phyloP scores from a whole-genome alignment of 2,329 filamentous ascomycete genomes.

The Eutypa lata region DNA sequence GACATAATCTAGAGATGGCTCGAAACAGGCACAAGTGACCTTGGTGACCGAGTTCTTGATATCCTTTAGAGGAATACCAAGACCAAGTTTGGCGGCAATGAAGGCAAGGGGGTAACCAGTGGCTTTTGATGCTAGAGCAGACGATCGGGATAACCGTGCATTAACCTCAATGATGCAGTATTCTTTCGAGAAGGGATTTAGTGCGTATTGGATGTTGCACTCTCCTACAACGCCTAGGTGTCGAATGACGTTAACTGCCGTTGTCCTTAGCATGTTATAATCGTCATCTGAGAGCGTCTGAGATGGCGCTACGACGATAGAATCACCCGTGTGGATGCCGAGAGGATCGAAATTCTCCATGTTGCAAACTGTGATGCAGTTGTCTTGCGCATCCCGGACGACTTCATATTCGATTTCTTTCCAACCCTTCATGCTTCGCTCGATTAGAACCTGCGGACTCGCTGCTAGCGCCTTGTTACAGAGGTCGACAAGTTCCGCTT shows the following conservation, averaged over 20 bases:
- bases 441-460: constrained; percentile 93
- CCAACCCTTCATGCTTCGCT: constrained; percentile 99
- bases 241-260: constrained; percentile 93
- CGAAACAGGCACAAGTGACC: constrained; percentile 94
- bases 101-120: constrained; percentile 96
- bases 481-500: constrained; percentile 76
- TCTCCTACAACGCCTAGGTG: constrained; percentile 97
- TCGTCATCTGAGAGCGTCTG: constrained; percentile 96
- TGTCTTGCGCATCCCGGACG: constrained; percentile 90
- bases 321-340: constrained; percentile 96
- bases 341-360: constrained; percentile 99
- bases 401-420: constrained; percentile 99
- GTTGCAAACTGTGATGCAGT: constrained; percentile 99
- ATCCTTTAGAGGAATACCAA: constrained; percentile 92
- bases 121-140: constrained; percentile 91
- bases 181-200: constrained; percentile 92
- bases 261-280: constrained; percentile 98
- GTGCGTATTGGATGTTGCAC: constrained; percentile 97
- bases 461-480: constrained; percentile 94
- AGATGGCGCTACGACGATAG: constrained; percentile 94
- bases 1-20: constrained; percentile 95
- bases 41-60: constrained; percentile 96
- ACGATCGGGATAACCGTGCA: constrained; percentile 90
- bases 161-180: constrained; percentile 99
- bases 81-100: constrained; percentile 92